phyloP scores from a whole-genome alignment of 2,329 filamentous ascomycete species.

The Fusarium temperatum region DNA sequence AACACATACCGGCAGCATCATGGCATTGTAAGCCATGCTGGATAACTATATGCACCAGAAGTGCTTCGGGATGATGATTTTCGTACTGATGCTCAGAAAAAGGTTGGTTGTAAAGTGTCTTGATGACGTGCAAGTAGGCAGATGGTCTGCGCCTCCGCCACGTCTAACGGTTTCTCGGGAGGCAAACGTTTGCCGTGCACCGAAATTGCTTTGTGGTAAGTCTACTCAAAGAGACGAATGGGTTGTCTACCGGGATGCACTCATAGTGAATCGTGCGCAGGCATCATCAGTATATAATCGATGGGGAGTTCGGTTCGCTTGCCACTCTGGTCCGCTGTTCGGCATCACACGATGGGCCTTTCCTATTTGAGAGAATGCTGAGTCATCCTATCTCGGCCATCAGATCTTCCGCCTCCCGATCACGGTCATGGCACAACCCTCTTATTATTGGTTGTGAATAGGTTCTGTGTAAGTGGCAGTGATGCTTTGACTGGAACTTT shows the following conservation, averaged over 20 bases:
- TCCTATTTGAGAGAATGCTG: slow-evolving; percentile 35
- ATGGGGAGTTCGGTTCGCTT: slow-evolving; percentile 38
- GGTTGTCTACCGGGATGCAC: slow-evolving; percentile 36
- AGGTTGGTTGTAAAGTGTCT: slow-evolving; percentile 20
- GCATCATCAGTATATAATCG: slow-evolving; percentile 33
- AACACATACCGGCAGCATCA: slow-evolving; percentile 44
- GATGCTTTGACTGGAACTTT: neutral
- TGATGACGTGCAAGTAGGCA: slow-evolving; percentile 35
- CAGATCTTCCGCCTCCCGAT: slow-evolving; percentile 37
- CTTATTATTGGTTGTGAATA: slow-evolving; percentile 2
- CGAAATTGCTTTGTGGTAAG: slow-evolving; percentile 1
- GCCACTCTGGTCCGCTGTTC: slow-evolving; percentile 43
- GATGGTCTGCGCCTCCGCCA: slow-evolving; percentile 12
- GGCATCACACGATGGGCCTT: slow-evolving; percentile 43
- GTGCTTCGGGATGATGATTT: slow-evolving; percentile 8
- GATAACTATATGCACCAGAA: slow-evolving; percentile 1
- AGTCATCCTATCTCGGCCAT: slow-evolving; percentile 34
- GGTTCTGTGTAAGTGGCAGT: neutral
- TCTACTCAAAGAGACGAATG: slow-evolving; percentile 25
- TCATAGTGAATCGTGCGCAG: slow-evolving; percentile 43
- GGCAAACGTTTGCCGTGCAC: neutral
- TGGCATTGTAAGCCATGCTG: slow-evolving; percentile 43
- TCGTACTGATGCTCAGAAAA: slow-evolving; percentile 13
- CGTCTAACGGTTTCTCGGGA: slow-evolving; percentile 7
- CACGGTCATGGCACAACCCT: neutral